Evolutionary conservation across 108 stramenopile species (phyloP), one percentile per base, ranked within the genome.

Genomic region (Ochromonas danica): DNA sequence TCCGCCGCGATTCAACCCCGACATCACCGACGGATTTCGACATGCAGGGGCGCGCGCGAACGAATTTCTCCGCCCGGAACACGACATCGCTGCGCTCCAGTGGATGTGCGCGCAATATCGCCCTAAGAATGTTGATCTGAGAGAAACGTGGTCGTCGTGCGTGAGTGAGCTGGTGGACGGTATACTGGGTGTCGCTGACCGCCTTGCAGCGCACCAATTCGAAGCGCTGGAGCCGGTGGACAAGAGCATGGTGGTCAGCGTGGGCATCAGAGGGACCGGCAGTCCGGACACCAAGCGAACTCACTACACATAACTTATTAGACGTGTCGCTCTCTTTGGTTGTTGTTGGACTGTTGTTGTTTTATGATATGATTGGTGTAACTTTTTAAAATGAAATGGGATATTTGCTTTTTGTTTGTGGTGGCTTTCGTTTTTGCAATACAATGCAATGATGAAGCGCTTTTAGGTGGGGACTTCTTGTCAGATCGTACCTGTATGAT

Each of bases 141-240:
- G 51, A 57, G 51, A 10, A 57, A 57, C 51, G 51, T 57, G 51
- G 51, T 57, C 51, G 51, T 17, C 51, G 51, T 57, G 22, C 51
- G 10, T 57, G 51, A 57, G 17, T 10, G 51, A 57, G 10, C 10
- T 57, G 10, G 51, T 57, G 51, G 51, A 22, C 51, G 51, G 51
- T 57, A 57, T 57, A 22, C 22, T 22, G 22, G 22, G 22, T 10
- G 51, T 57, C 51, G 51, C 51, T 10, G 22, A 57, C 22, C 51
- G 51, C 51, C 51, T 57, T 10, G 22, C 51, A 10, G 51, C 10
- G 51, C 22, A 57, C 51, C 17, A 57, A 57, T 57, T 22, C 51
- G 51, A 57, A 57, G 51, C 51, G 51, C 51, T 57, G 51, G 51
- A 57, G 51, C 17, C 51, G 51, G 51, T 57, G 51, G 22, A 57